phyloP scores from a whole-genome alignment of 2,329 filamentous ascomycete genomes.

The Penicillium brevicompactum region DNA sequence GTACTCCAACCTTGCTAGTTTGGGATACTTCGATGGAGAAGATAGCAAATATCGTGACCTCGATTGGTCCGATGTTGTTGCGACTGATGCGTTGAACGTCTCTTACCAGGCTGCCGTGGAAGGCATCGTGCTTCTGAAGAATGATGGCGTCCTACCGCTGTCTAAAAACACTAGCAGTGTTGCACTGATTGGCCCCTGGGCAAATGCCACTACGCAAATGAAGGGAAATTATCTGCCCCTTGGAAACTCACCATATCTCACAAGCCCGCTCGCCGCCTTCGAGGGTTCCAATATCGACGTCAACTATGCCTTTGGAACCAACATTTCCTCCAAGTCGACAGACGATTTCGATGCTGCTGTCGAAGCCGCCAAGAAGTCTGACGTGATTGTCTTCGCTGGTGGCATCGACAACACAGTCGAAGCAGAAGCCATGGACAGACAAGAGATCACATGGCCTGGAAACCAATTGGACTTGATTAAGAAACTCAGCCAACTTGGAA shows the following conservation, averaged over 20 bases:
- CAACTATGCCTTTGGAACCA: slow-evolving; percentile 47
- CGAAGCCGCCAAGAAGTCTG: slow-evolving; percentile 36
- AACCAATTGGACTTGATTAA: slow-evolving; percentile 46
- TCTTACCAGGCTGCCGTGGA: slow-evolving; percentile 56
- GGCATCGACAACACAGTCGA: slow-evolving; percentile 47
- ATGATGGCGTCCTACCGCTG: slow-evolving; percentile 53
- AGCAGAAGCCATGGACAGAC: slow-evolving; percentile 45
- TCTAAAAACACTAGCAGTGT: slow-evolving; percentile 43
- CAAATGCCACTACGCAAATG: slow-evolving; percentile 59
- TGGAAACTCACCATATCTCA: slow-evolving; percentile 59
- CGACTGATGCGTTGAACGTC: slow-evolving; percentile 55
- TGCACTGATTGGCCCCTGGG: slow-evolving; percentile 62
- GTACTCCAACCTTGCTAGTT: slow-evolving; percentile 52
- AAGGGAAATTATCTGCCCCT: slow-evolving; percentile 59
- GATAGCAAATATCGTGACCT: slow-evolving; percentile 53
- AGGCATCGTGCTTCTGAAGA: slow-evolving; percentile 55
- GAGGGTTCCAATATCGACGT: slow-evolving; percentile 49
- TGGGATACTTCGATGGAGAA: slow-evolving; percentile 56
- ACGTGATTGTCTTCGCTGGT: slow-evolving; percentile 44
- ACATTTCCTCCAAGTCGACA: slow-evolving; percentile 32
- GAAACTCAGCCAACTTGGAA: slow-evolving; percentile 38
- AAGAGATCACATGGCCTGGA: slow-evolving; percentile 45
- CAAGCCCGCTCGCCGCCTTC: slow-evolving; percentile 56
- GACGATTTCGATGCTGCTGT: slow-evolving; percentile 37
- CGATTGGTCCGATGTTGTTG: slow-evolving; percentile 58